Percentiles rank a stretch among this genome's conserved stretches.
phyloP scores from a whole-genome alignment of 306 rosid species.

The Dryas drummondii region DNA sequence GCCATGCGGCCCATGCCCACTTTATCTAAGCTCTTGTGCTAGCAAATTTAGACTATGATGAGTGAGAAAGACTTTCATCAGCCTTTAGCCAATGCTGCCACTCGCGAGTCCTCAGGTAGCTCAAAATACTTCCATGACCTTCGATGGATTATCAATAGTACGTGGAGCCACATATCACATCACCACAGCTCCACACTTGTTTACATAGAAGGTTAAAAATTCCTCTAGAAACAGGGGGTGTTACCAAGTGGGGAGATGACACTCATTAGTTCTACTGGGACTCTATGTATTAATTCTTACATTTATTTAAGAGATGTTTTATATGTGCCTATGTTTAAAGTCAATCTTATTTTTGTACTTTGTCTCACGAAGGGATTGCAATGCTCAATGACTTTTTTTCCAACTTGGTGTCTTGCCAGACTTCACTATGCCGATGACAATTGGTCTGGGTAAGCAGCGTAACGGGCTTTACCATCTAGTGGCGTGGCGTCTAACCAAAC shows the following conservation, averaged over 20 bases:
- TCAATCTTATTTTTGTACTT: background rate
- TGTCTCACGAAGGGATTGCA: background rate
- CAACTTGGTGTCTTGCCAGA: background rate
- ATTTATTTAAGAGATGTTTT: background rate
- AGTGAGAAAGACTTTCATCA: background rate
- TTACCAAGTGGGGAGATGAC: background rate
- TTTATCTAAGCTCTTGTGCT: too few relatives aligned
- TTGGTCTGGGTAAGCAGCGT: background rate
- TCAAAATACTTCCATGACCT: background rate
- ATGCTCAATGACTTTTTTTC: background rate
- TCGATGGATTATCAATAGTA: background rate
- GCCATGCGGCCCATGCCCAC: too few relatives aligned
- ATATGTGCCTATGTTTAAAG: background rate
- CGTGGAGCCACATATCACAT: background rate
- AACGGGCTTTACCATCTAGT: too few relatives aligned
- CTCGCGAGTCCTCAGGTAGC: background rate
- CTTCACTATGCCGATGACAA: background rate
- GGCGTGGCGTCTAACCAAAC: too few relatives aligned
- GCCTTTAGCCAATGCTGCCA: background rate
- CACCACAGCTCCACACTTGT: background rate
- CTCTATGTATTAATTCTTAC: background rate
- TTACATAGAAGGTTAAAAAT: background rate
- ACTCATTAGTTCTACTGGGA: background rate
- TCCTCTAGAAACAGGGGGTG: background rate
- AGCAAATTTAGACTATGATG: too few relatives aligned